These are phyloP conservation scores for Arctium lappa DNA, from an alignment of 129 eudicot genomes.

Conservation along the genomic window DNA sequence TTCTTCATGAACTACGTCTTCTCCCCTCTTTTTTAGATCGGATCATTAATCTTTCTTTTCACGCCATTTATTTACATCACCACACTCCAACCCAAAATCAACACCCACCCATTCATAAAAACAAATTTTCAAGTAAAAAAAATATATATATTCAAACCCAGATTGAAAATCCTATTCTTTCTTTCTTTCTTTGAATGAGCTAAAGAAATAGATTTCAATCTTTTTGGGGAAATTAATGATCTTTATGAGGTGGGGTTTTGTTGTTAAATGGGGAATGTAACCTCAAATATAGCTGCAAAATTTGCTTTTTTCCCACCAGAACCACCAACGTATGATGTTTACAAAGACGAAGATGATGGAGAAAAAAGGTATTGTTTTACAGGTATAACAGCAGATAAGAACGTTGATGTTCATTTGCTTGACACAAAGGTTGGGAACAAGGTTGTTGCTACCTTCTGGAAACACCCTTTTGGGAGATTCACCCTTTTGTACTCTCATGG, in stretches of 20 bases:
- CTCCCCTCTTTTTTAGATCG: constrained; percentile 6
- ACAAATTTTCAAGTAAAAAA: not conserved
- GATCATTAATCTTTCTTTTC: constrained; percentile 15
- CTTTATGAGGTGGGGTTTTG: constrained; percentile 46
- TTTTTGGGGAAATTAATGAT: constrained; percentile 21
- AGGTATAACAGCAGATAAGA: constrained; percentile 76
- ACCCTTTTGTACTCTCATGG: constrained; percentile 95
- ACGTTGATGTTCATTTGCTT: constrained; percentile 72
- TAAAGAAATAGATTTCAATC: not conserved
- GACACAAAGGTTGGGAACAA: constrained; percentile 86
- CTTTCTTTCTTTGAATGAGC: not conserved
- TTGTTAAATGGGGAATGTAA: constrained; percentile 84
- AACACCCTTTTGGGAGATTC: constrained; percentile 75
- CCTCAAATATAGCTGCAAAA: constrained; percentile 88
- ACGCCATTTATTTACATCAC: constrained; percentile 8
- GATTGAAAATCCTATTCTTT: not conserved
- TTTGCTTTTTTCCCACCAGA: constrained; percentile 99
- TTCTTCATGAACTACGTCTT: not conserved
- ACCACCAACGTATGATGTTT: constrained; percentile 89
- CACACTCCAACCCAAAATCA: constrained; percentile 2
- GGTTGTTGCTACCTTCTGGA: constrained; percentile 94
- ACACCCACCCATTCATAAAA: not conserved
- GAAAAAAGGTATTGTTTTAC: constrained; percentile 55
- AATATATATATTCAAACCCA: not conserved
- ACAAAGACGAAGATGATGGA: constrained; percentile 48